Percentiles rank a stretch among this genome's conserved stretches.
Conservation (phyloP, 345 rosid species). For the Eucalyptus decipiens region DNA sequence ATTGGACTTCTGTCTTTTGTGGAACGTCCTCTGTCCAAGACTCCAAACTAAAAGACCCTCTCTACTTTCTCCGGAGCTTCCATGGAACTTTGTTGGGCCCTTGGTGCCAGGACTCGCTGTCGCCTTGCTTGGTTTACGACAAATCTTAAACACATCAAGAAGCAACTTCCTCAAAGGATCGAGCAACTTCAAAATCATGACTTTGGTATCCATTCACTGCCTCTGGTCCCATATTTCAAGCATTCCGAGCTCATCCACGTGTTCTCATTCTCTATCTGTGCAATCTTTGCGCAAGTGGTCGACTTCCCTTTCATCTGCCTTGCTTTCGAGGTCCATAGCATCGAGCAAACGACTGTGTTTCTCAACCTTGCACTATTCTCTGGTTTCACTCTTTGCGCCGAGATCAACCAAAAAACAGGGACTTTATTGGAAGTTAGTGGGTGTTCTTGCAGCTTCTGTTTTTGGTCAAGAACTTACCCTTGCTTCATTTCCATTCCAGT, state of each 20-base stretch:
- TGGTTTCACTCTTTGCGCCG: constrained; percentile 44
- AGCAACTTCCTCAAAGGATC: constrained; percentile 53
- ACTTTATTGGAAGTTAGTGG: constrained; percentile 29
- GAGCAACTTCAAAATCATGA: constrained; percentile 17
- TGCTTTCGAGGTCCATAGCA: constrained; percentile 37
- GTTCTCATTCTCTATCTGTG: constrained; percentile 40
- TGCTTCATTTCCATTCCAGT: constrained; percentile 73
- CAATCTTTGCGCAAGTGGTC: constrained; percentile 29
- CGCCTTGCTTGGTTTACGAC: not conserved
- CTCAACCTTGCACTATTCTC: constrained; percentile 65
- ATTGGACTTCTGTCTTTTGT: not conserved
- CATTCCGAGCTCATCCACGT: constrained; percentile 44
- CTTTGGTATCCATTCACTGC: constrained; percentile 50
- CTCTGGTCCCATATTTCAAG: constrained; percentile 15
- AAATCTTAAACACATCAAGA: constrained; percentile 19
- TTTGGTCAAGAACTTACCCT: constrained; percentile 65
- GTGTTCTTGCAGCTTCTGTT: constrained; percentile 54
- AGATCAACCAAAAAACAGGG: constrained; percentile 23
- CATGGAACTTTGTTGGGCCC: constrained; percentile 62
- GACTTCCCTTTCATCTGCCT: constrained; percentile 43
- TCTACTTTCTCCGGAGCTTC: not conserved
- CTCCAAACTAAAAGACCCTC: not conserved
- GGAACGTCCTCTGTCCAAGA: not conserved
- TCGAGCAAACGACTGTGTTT: constrained; percentile 74
- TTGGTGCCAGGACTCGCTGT: constrained; percentile 58